Evolutionary conservation across 768 basidiomycete species (phyloP).

Genomic region (Tylopilus felleus): DNA sequence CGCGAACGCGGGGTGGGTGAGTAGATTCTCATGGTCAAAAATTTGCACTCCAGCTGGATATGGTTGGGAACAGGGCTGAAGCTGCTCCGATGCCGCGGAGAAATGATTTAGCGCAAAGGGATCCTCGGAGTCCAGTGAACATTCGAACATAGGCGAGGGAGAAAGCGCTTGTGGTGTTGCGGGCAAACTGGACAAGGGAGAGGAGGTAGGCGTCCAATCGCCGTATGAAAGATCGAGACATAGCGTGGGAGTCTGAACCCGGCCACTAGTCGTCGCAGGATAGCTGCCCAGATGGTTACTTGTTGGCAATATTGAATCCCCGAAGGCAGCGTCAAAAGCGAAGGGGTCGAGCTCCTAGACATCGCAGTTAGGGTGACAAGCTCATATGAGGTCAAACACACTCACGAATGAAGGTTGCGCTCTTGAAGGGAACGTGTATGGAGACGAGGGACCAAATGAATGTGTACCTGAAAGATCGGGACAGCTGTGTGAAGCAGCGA

Average conservation of each 20-base stretch:
- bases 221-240: constrained; percentile 39
- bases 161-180: constrained; percentile 39
- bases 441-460: constrained; percentile 33
- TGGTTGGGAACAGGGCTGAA: constrained; percentile 14
- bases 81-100: constrained; percentile 11
- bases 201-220: constrained; percentile 43
- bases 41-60: constrained; percentile 21
- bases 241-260: constrained; percentile 32
- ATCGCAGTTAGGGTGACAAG: constrained; percentile 1
- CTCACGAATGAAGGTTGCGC: constrained; percentile 51
- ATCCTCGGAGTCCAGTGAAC: constrained; percentile 20
- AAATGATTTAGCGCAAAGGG: constrained; percentile 20
- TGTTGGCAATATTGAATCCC: constrained; percentile 27
- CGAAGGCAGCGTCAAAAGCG: constrained; percentile 27
- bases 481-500: constrained; percentile 22
- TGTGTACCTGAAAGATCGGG: constrained; percentile 32
- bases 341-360: constrained; percentile 30
- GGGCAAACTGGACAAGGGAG: constrained; percentile 44
- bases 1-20: constrained; percentile 13
- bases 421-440: constrained; percentile 32
- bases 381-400: constrained; percentile 8
- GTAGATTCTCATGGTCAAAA: constrained; percentile 16
- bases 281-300: constrained; percentile 18
- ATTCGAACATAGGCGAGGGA: constrained; percentile 27
- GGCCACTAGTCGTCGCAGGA: constrained; percentile 16